Evolutionary conservation across 768 basidiomycete genomes (phyloP), one percentile per base, ranked within the genome.

Genomic region (Termitomyces sp.): DNA sequence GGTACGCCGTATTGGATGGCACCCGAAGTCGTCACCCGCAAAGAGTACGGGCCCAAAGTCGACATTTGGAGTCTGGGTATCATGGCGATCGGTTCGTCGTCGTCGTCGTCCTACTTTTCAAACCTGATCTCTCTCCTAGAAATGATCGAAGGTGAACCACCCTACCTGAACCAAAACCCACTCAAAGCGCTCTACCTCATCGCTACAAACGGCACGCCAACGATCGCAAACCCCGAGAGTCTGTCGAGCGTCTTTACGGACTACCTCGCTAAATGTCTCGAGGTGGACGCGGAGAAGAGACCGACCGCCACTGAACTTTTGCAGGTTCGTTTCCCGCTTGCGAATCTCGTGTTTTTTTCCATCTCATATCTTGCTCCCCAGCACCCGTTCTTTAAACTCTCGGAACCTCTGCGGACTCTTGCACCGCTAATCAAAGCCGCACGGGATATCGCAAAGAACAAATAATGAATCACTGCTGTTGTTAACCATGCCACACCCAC

Each of bases 1-100:
- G 96, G 96, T 2, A 97, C 96, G 0, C 96, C 96, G 1, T 98
- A 98, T 73, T 98, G 96, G 96, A 97, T 98, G 96, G 96, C 96
- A 0, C 96, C 96, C 0, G 96, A 98, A 72, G 96, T 98, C 52
- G 96, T 97, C 65, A 98, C 95, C 31, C 87, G 95, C 58, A 97
- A 97, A 74, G 96, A 97, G 76, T 97, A 97, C 72, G 96, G 96
- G 0, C 92, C 96, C 14, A 98, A 98, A 72, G 96, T 98, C n/a
- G 96, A 97, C 69, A 94, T 98, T 60, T 97, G 96, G 95, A 91
- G 88, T 72, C 76, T 97, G 65, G 95, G 95, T 4, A 97, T 98
- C 79, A 97, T 96, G 86, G 91, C 95, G 49, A 92, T 97, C 66
- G 95, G 94, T 90, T 73, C 72, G 79, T 78, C 56, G 37, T 46